Evolutionary conservation across 169 alveolate species (phyloP).

Genomic region (Toxoplasma gondii): DNA sequence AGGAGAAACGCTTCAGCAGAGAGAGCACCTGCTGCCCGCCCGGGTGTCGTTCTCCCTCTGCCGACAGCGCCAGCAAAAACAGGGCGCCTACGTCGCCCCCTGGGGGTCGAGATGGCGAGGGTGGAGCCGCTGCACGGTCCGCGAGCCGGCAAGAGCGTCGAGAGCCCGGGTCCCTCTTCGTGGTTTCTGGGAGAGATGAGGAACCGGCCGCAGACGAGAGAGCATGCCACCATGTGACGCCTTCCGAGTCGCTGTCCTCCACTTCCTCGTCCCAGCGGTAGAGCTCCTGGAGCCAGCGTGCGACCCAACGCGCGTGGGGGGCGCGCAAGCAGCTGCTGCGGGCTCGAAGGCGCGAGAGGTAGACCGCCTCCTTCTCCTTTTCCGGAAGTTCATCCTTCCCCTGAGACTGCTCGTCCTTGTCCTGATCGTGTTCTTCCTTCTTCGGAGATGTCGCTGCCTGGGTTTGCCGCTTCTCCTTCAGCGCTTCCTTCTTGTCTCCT

Average conservation of each 20-base stretch:
- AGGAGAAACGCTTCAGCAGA: background rate
- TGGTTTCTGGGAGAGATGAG: background rate
- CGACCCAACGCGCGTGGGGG: background rate
- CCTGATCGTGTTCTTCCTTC: background rate
- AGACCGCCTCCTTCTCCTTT: background rate
- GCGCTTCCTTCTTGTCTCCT: no score
- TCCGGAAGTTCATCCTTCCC: background rate
- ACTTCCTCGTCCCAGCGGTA: conserved; percentile 32
- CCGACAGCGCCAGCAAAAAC: background rate
- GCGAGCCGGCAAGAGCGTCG: background rate
- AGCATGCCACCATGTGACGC: background rate
- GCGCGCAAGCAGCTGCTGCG: background rate
- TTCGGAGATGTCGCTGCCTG: no score
- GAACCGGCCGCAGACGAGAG: background rate
- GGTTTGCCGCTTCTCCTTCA: no score
- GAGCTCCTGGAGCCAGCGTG: conserved; percentile 23
- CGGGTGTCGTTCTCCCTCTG: background rate
- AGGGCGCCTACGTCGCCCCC: background rate
- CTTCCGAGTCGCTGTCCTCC: background rate
- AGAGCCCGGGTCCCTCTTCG: background rate
- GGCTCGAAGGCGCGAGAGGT: conserved; percentile 19
- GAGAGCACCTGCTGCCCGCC: background rate
- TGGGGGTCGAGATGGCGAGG: background rate
- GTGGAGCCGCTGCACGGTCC: background rate
- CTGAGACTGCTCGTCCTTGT: background rate